Evolutionary conservation across 345 rosid genomes (phyloP), one percentile per base, ranked within the genome.

Genomic region (Acer campestre): DNA sequence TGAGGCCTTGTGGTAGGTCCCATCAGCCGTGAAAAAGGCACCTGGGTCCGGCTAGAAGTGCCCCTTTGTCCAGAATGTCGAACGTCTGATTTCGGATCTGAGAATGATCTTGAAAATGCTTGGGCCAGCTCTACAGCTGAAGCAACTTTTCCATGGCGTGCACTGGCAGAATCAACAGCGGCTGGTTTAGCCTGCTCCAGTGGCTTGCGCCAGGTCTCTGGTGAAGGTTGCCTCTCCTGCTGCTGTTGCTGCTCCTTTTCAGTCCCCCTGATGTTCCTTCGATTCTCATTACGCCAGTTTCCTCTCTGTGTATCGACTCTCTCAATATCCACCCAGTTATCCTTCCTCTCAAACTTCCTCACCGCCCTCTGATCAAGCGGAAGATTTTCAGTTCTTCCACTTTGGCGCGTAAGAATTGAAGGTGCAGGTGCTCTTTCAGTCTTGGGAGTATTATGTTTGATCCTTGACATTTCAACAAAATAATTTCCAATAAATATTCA

Each of bases 201-300:
- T 7, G 89, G 89, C 75, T 90, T 92, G 74, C 94, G 88, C 95
- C 98, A 94, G 38, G 91, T 85, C 80, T 94, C 95, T 10, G 95
- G 98, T 61, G 98, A 94, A 71, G 90, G 90, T 71, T 82, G 86
- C 76, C 97, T 90, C 71, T 85, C 86, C 77, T 85, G 85, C 71
- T 85, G 89, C 73, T 71, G 79, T 58, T 67, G 82, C 63, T 79
- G 90, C 82, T 78, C 86, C 77, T 87, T 86, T 61, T 87, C 88
- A 68, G 78, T 80, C 75, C 81, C 89, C 68, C 77, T 79, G 59
- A 70, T 80, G 71, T 81, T 90, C 85, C 82, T 64, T 82, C 83
- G n/a, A 55, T 79, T 86, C 44, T 88, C 94, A 20, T 87, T 88
- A 48, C 84, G 88, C 97, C 97, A 81, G 75, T 85, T 91, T 84